Evolutionary conservation across 2,329 filamentous ascomycete genomes (phyloP), one percentile per base, ranked within the genome.

Genomic region (Colletotrichum zoysiae): DNA sequence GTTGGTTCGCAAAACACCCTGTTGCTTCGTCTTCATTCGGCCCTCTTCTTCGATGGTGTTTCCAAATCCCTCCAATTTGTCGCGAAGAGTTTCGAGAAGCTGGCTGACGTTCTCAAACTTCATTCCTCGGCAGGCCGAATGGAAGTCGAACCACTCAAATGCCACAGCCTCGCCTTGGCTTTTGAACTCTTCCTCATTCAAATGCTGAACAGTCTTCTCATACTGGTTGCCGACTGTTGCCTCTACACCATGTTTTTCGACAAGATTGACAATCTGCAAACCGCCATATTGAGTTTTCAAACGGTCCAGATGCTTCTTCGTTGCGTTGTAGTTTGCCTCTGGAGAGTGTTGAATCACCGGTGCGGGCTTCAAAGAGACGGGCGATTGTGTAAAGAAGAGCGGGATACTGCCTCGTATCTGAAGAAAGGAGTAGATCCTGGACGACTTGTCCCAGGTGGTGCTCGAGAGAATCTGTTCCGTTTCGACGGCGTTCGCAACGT

Each of bases 101-200:
- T 92, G 85, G 68, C 91, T 92, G 16, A 98, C 95, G 71, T 98
- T 98, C 78, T 98, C 95, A 78, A 98, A 99, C 76, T 94, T 97
- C 95, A 99, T 98, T 0, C 96, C 96, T 20, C 94, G 92, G 78
- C 96, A 98, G 38, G 93, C 93, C 23, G 90, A 87, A 80, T 98
- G 96, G 77, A 99, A 99, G 78, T 99, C 96, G 77, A 98, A 99
- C 96, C 96, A 99, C 78, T 97, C 94, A 77, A 97, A 97, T 0
- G 85, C 87, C 16, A 96, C 82, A 12, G 84, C 79, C 9, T 80
- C 77, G 2, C 74, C 75, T 2, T 81, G 60, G 20, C 74, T 79
- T 30, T 89, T 85, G 26, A 86, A 79, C 5, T 86, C 84, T 53
- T 88, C 85, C 9, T 91, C 86, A 74, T 96, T 97, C 65, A 95